These are phyloP conservation scores for Wallacemonas sp. DNA, from an alignment of 208 protist genomes.

Conservation along the genomic window DNA sequence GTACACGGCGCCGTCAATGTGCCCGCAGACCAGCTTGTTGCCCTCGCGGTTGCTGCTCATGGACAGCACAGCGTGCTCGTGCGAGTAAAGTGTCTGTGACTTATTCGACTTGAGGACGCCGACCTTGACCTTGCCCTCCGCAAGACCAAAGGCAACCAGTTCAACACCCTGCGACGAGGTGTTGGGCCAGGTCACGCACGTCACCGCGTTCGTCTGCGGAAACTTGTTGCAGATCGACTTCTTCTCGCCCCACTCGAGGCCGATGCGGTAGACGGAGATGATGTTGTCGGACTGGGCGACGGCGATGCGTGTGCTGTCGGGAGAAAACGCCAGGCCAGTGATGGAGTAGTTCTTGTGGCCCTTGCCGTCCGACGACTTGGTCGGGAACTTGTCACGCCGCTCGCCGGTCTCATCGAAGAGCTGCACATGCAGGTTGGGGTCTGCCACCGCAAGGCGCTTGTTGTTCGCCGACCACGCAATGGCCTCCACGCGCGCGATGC, in stretches of 20 bases:
- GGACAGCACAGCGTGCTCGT: constrained; percentile 90
- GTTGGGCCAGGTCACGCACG: constrained; percentile 93
- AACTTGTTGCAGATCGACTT: constrained; percentile 98
- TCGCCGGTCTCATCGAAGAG: constrained; percentile 96
- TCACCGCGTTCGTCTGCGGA: constrained; percentile 83
- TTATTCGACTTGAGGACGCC: constrained; percentile 94
- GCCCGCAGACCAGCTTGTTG: constrained; percentile 87
- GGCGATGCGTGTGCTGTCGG: constrained; percentile 94
- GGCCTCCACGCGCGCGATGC: constrained; percentile 87
- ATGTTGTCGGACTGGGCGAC: constrained; percentile 97
- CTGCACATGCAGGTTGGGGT: constrained; percentile 85
- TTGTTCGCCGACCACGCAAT: constrained; percentile 95
- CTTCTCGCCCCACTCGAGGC: constrained; percentile 96
- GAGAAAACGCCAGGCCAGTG: constrained; percentile 93
- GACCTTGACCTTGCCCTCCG: constrained; percentile 95
- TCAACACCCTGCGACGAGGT: constrained; percentile 87
- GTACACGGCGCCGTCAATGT: constrained; percentile 92
- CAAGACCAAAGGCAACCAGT: constrained; percentile 92
- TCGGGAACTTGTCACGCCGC: constrained; percentile 94
- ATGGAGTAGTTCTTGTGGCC: constrained; percentile 86
- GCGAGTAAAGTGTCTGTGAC: constrained; percentile 89
- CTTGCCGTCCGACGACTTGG: constrained; percentile 90
- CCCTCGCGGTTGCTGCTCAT: constrained; percentile 75
- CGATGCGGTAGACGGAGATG: constrained; percentile 97
- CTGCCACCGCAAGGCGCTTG: constrained; percentile 91